Percentiles rank a stretch among this genome's conserved stretches.
Evolutionary conservation across 345 rosid species (phyloP).

Genomic region (Salix koriyanagi): DNA sequence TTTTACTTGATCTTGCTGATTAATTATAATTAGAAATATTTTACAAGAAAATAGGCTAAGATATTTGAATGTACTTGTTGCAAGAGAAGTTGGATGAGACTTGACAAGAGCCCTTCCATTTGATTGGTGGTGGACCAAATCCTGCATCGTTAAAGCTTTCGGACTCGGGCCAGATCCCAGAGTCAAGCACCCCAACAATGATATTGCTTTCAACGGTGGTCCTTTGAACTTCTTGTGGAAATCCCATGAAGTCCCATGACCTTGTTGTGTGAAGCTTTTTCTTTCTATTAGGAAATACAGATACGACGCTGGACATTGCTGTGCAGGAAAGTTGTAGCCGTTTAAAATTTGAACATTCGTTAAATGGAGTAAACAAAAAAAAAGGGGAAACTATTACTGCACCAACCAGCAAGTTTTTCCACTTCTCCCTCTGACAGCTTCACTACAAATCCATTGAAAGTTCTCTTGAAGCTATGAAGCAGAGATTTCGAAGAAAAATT

Average conservation of each 20-base stretch:
- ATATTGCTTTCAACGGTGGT: background rate
- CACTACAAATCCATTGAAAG: slow-evolving; percentile 32
- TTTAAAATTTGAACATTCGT: background rate
- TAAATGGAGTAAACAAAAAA: no score
- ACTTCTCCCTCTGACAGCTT: slow-evolving; percentile 22
- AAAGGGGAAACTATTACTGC: no score
- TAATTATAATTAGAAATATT: background rate
- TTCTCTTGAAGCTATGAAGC: slow-evolving; percentile 21
- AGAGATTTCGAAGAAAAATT: slow-evolving; percentile 10
- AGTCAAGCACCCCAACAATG: slow-evolving; percentile 7
- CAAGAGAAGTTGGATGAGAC: slow-evolving; percentile 21
- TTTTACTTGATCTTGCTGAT: background rate
- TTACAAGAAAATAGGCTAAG: background rate
- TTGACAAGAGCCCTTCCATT: slow-evolving; percentile 27
- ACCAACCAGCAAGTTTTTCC: slow-evolving; percentile 17
- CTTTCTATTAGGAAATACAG: slow-evolving; percentile 3
- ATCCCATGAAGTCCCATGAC: slow-evolving; percentile 15
- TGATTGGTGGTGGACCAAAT: slow-evolving; percentile 3
- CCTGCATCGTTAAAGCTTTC: slow-evolving; percentile 1
- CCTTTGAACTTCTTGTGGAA: background rate
- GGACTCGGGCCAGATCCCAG: slow-evolving; percentile 12
- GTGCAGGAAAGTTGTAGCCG: slow-evolving; percentile 24
- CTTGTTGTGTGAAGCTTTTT: background rate
- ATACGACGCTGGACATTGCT: slow-evolving; percentile 3
- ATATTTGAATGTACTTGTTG: slow-evolving; percentile 15